Conservation (phyloP, 1,139 yeast species). For the Pichia sp. region DNA sequence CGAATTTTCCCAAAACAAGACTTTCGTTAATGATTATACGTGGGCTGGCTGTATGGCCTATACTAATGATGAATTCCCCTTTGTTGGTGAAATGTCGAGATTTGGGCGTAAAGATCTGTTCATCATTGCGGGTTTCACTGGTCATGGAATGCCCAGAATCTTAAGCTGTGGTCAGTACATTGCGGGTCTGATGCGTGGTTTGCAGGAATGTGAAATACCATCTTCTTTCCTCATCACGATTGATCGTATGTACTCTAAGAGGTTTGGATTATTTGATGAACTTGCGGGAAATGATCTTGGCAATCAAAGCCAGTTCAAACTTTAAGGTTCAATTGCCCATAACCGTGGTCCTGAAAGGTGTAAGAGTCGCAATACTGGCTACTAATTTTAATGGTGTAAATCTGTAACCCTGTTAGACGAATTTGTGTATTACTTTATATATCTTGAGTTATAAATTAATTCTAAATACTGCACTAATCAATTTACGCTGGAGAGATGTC, state of each 20-base stretch:
- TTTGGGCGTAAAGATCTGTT: conserved; percentile 22
- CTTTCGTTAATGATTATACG: conserved; percentile 17
- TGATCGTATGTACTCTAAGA: conserved; percentile 10
- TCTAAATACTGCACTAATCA: not conserved
- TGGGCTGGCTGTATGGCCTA: conserved; percentile 39
- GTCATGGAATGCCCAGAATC: conserved; percentile 43
- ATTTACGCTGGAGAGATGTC: conserved; percentile 28
- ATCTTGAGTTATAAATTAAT: not conserved
- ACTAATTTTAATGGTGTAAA: too few species aligned
- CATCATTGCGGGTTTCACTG: conserved; percentile 36
- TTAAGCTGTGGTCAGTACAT: conserved; percentile 22
- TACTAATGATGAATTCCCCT: conserved; percentile 28
- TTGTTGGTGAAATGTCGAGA: conserved; percentile 27
- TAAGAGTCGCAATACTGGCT: too few species aligned
- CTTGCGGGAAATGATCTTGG: conserved; percentile 5
- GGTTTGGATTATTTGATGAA: conserved; percentile 15
- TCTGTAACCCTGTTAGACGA: too few species aligned
- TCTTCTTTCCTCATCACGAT: conserved; percentile 6
- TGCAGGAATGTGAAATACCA: conserved; percentile 8
- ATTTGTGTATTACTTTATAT: too few species aligned
- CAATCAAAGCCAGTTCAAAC: conserved; percentile 6
- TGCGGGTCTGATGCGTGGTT: conserved; percentile 12
- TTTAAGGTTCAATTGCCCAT: not conserved
- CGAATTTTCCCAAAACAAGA: conserved; percentile 13
- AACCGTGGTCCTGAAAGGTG: too few species aligned